These are phyloP conservation scores for Phytophthora ohioensis DNA, from an alignment of 352 stramenopile species.

Conservation along the genomic window DNA sequence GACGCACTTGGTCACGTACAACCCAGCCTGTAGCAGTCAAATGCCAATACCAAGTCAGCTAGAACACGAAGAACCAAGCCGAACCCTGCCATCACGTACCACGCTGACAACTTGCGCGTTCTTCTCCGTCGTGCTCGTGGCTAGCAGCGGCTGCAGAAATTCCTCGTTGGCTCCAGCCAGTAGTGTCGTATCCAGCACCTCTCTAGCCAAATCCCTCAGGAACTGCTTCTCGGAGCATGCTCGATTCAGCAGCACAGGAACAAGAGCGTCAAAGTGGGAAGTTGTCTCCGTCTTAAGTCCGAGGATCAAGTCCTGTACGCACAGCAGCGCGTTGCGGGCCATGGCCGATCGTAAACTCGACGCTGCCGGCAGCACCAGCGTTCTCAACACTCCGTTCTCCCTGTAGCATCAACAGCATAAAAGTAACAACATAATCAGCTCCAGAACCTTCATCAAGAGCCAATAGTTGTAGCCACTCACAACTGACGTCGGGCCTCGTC, in stretches of 20 bases:
- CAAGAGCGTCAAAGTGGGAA: conserved; percentile 49
- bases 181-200: conserved; percentile 60
- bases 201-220: conserved; percentile 63
- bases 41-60: neutral
- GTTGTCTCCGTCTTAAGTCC: conserved; percentile 36
- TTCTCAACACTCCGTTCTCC: conserved; percentile 29
- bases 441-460: conserved; percentile 2
- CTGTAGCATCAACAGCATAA: conserved; percentile 31
- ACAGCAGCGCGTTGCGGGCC: conserved; percentile 72
- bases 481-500: conserved; percentile 39
- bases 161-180: conserved; percentile 36
- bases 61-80: neutral
- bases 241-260: conserved; percentile 64
- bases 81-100: conserved; percentile 28
- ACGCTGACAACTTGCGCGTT: conserved; percentile 60
- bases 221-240: conserved; percentile 81
- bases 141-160: conserved; percentile 44
- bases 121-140: conserved; percentile 47
- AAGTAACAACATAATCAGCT: neutral
- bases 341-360: conserved; percentile 71
- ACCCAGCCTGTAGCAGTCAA: conserved; percentile 38
- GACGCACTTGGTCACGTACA: conserved; percentile 67
- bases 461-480: conserved; percentile 26
- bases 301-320: conserved; percentile 66
- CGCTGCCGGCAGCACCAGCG: conserved; percentile 64